Evolutionary conservation across 2,329 filamentous ascomycete species (phyloP).

Genomic region (Sclerotinia glacialis): DNA sequence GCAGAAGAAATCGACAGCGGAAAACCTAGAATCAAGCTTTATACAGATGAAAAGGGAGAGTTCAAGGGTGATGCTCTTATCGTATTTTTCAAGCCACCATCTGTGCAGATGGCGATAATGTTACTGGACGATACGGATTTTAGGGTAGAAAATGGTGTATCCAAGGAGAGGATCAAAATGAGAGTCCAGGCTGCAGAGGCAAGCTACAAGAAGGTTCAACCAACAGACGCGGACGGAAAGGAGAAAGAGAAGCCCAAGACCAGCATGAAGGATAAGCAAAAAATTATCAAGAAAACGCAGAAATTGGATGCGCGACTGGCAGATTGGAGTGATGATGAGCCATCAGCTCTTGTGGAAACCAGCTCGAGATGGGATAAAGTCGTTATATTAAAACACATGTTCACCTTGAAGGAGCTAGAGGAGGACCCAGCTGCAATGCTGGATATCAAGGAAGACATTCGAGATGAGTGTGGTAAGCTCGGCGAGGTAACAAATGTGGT

Average conservation of each 20-base stretch:
- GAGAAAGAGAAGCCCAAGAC: slow-evolving; percentile 50
- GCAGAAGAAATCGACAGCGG: slow-evolving; percentile 91
- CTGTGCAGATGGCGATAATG: slow-evolving; percentile 80
- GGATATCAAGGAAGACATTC: slow-evolving; percentile 92
- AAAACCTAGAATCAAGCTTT: slow-evolving; percentile 87
- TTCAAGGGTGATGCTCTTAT: slow-evolving; percentile 94
- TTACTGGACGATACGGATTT: slow-evolving; percentile 82
- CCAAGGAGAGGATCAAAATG: slow-evolving; percentile 58
- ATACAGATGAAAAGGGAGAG: slow-evolving; percentile 72
- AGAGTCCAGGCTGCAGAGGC: slow-evolving; percentile 80
- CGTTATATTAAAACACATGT: slow-evolving; percentile 90
- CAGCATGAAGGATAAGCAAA: slow-evolving; percentile 71
- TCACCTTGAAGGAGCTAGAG: slow-evolving; percentile 79
- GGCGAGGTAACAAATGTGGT: slow-evolving; percentile 89
- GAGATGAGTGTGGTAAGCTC: slow-evolving; percentile 82
- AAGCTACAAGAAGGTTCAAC: slow-evolving; percentile 86
- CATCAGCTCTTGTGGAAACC: slow-evolving; percentile 55
- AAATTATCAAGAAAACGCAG: slow-evolving; percentile 87
- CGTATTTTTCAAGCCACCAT: slow-evolving; percentile 92
- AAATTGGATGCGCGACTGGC: slow-evolving; percentile 88
- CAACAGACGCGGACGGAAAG: slow-evolving; percentile 47
- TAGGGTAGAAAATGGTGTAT: slow-evolving; percentile 53
- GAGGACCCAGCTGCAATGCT: slow-evolving; percentile 79
- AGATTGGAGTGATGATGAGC: slow-evolving; percentile 92
- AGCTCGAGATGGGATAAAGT: slow-evolving; percentile 68